Evolutionary conservation across 2,329 filamentous ascomycete genomes (phyloP).

Genomic region (Blumeriella jaapii): DNA sequence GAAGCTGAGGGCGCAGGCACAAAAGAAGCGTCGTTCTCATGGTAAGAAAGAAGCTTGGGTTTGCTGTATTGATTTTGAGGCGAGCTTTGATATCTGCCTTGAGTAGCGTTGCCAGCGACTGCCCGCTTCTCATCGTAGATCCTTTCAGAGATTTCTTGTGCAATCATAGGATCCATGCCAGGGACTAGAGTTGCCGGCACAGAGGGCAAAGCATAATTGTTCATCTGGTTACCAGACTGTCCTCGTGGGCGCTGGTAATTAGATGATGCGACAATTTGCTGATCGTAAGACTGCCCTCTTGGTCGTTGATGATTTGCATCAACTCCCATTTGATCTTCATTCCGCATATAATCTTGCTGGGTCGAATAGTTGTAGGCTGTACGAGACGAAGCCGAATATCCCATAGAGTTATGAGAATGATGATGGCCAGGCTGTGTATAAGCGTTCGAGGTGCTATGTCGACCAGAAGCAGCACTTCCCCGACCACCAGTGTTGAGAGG

Average conservation of each 20-base stretch:
- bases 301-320: constrained; percentile 1
- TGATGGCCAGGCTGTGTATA: constrained; percentile 15
- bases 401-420: constrained; percentile 19
- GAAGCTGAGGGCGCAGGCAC: constrained; percentile 18
- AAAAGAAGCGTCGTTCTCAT: constrained; percentile 16
- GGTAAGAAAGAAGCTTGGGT: constrained; percentile 19
- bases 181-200: constrained; percentile 48
- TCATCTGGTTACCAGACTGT: constrained; percentile 15
- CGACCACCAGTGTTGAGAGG: constrained; percentile 23
- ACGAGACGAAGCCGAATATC: constrained; percentile 20
- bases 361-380: constrained; percentile 19
- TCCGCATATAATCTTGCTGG: constrained; percentile 8
- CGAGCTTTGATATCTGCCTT: constrained; percentile 28
- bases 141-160: constrained; percentile 46
- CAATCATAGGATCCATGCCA: constrained; percentile 45
- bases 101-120: constrained; percentile 32
- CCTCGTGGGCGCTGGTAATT: constrained; percentile 13
- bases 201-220: constrained; percentile 32
- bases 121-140: constrained; percentile 43
- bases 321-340: constrained; percentile 3
- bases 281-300: constrained; percentile 3
- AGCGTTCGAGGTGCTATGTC: constrained; percentile 16
- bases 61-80: constrained; percentile 20
- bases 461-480: constrained; percentile 18
- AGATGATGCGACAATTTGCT: neutral